Evolutionary conservation across 768 basidiomycete species (phyloP).

Genomic region (Phlebiopsis flavidoalba): DNA sequence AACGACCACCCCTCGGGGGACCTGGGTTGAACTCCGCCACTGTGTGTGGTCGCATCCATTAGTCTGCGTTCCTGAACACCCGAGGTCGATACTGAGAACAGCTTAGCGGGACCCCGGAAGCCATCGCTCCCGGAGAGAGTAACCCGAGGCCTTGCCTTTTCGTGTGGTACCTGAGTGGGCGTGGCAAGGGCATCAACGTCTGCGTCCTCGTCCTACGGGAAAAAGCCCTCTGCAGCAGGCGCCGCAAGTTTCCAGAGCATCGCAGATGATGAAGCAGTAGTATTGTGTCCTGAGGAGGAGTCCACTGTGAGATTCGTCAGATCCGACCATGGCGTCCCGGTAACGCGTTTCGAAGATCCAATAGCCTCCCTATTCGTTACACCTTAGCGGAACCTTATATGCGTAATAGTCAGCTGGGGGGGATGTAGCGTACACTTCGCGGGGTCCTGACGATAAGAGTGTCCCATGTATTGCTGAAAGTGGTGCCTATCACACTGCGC

Average conservation of each 20-base stretch:
- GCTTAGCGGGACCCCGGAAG: slow-evolving; percentile 86
- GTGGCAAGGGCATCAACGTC: slow-evolving; percentile 13
- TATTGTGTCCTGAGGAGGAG: slow-evolving; percentile 94
- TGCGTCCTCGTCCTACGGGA: slow-evolving; percentile 42
- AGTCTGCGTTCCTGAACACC: slow-evolving; percentile 97
- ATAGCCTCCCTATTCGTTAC: slow-evolving; percentile 83
- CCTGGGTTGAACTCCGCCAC: slow-evolving; percentile 99
- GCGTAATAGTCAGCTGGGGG: slow-evolving; percentile 77
- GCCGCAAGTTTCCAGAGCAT: slow-evolving; percentile 96
- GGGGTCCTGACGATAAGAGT: slow-evolving; percentile 67
- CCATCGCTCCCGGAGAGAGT: slow-evolving; percentile 65
- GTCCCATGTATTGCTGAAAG: neutral
- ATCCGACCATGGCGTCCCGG: slow-evolving; percentile 90
- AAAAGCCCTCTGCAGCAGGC: slow-evolving; percentile 64
- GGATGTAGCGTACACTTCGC: slow-evolving; percentile 68
- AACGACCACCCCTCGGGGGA: slow-evolving; percentile 99
- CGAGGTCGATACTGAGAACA: slow-evolving; percentile 98
- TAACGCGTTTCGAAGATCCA: slow-evolving; percentile 98
- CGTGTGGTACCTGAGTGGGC: slow-evolving; percentile 35
- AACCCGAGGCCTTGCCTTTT: slow-evolving; percentile 22
- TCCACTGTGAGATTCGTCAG: slow-evolving; percentile 89
- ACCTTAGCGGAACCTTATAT: slow-evolving; percentile 73
- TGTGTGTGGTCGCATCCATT: slow-evolving; percentile 98
- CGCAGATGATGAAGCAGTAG: slow-evolving; percentile 88
- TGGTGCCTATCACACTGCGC: slow-evolving; percentile 9